Conservation (phyloP, 495 filamentous ascomycete genomes). For the Parathielavia appendiculata region DNA sequence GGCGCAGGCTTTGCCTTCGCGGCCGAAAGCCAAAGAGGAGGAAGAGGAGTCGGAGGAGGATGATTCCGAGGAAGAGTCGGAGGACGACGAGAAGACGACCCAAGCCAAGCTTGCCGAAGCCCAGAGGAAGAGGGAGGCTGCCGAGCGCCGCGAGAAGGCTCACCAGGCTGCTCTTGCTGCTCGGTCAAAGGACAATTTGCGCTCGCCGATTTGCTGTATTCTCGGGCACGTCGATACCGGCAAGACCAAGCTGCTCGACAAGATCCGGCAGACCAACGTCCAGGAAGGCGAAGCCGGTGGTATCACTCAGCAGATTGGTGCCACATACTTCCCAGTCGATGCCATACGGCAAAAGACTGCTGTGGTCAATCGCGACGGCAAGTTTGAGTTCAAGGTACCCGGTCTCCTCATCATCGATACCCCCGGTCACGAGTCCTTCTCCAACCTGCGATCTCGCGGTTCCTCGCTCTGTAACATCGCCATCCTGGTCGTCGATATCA, state of each 20-base stretch:
- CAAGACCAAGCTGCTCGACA: conserved; percentile 98
- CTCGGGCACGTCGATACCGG: conserved; percentile 99
- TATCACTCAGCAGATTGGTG: conserved; percentile 99
- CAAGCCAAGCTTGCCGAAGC: conserved; percentile 63
- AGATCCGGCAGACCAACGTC: conserved; percentile 97
- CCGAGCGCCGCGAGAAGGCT: conserved; percentile 79
- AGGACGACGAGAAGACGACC: conserved; percentile 65
- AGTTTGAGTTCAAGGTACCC: conserved; percentile 95
- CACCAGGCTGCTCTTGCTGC: conserved; percentile 90
- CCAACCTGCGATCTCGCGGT: conserved; percentile 91
- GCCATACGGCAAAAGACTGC: conserved; percentile 84
- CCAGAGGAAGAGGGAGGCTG: conserved; percentile 79
- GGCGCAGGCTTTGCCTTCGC: conserved; percentile 31
- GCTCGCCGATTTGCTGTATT: conserved; percentile 99
- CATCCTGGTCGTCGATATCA: conserved; percentile 98
- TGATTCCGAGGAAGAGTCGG: conserved; percentile 50
- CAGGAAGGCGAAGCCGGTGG: conserved; percentile 99
- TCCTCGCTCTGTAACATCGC: conserved; percentile 99
- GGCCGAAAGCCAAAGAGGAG: conserved; percentile 27
- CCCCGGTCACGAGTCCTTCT: conserved; percentile 99
- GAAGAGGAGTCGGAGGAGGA: conserved; percentile 28
- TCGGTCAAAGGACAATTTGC: conserved; percentile 86
- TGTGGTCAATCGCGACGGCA: conserved; percentile 85
- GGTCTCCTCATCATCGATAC: conserved; percentile 98
- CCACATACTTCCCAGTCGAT: conserved; percentile 97